phyloP scores from a whole-genome alignment of 208 protist genomes.

The Entamoeba histolytica region DNA sequence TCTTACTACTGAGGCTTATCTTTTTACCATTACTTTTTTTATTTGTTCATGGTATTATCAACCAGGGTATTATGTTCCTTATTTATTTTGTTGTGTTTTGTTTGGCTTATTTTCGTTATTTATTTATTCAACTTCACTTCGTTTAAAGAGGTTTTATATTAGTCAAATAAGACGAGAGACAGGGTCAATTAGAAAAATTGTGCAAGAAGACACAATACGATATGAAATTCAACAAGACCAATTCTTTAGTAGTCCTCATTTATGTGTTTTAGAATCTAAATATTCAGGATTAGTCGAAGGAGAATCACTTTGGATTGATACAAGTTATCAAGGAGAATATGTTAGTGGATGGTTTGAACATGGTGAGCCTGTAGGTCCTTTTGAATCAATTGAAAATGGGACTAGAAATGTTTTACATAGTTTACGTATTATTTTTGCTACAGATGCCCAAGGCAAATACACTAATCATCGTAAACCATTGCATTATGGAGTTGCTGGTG shows the following conservation, averaged over 20 bases:
- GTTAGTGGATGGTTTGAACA: not conserved
- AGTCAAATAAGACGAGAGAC: not conserved
- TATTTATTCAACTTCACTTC: not conserved
- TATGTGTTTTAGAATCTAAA: not conserved
- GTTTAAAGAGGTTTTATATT: not conserved
- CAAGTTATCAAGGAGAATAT: not conserved
- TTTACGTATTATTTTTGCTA: not conserved
- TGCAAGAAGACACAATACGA: not conserved
- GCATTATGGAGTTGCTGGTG: not conserved
- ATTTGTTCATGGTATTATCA: not conserved
- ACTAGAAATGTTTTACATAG: not conserved
- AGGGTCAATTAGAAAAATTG: not conserved
- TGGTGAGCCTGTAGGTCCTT: not conserved
- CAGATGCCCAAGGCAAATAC: not conserved
- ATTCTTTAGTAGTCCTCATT: not conserved
- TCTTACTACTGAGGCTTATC: not conserved
- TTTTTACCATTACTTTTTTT: not conserved
- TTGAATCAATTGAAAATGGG: not conserved
- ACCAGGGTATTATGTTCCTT: not conserved
- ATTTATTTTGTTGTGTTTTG: not conserved
- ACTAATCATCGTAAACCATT: not conserved
- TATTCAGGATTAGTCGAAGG: not conserved
- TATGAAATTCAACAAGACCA: not conserved
- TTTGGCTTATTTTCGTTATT: not conserved
- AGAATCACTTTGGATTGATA: not conserved